Conservation (phyloP, 2,329 filamentous ascomycete genomes). For the Tolypocladium pustulatum region DNA sequence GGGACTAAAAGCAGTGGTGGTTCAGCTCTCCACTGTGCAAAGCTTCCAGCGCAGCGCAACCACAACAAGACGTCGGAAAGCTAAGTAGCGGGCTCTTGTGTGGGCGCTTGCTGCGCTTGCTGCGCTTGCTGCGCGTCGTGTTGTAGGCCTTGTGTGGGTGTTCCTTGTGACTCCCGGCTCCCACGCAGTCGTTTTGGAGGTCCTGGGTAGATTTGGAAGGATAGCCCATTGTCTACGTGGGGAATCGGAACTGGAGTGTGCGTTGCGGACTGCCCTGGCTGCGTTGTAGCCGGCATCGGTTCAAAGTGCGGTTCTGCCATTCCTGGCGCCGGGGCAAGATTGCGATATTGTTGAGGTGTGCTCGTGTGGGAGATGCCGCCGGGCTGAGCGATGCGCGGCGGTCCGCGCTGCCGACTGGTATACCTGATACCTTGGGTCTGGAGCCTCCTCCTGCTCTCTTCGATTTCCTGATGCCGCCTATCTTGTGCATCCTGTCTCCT, state of each 20-base stretch:
- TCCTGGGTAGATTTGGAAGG: conserved; percentile 18
- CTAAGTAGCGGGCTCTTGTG: background rate
- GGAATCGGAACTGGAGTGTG: conserved; percentile 16
- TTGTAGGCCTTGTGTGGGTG: background rate
- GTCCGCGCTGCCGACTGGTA: conserved; percentile 7
- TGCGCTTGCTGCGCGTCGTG: background rate
- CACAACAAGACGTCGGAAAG: background rate
- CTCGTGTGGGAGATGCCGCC: conserved; percentile 9
- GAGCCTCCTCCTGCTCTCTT: conserved; percentile 18
- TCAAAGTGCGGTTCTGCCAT: conserved; percentile 18
- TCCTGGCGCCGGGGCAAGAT: conserved; percentile 10
- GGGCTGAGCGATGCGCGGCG: background rate
- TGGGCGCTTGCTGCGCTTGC: background rate
- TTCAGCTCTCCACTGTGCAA: background rate
- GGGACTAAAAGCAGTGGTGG: background rate
- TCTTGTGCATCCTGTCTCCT: conserved; percentile 26
- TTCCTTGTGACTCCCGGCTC: conserved; percentile 7
- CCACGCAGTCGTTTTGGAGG: conserved; percentile 19
- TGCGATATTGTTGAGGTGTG: conserved; percentile 5
- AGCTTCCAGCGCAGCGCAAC: background rate
- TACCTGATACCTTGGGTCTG: conserved; percentile 14
- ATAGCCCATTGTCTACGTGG: conserved; percentile 1
- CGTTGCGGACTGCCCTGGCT: conserved; percentile 12
- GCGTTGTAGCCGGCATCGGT: conserved; percentile 12
- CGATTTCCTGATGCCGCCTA: conserved; percentile 26